Percentiles rank a stretch among this genome's conserved stretches.
These are phyloP conservation scores for Kluyveromyces wickerhamii DNA, from an alignment of 805 yeast genomes.

Conservation along the genomic window DNA sequence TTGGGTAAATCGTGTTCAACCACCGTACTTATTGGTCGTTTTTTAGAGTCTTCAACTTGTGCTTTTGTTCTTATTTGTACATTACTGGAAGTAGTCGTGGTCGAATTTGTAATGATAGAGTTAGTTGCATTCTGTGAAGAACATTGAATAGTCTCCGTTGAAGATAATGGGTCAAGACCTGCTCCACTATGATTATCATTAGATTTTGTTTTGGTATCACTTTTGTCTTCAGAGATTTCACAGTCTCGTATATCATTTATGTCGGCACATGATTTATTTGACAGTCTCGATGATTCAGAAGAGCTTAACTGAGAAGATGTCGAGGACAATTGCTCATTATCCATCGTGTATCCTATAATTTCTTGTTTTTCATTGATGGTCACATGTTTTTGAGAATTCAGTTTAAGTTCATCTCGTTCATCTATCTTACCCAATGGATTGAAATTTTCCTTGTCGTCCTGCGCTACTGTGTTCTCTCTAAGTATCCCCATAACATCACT, in stretches of 20 bases:
- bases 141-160: no score
- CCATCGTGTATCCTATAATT: constrained; percentile 3
- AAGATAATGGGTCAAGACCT: no score
- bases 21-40: constrained; percentile 30
- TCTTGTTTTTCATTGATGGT: constrained; percentile 3
- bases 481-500: not conserved
- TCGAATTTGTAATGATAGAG: no score
- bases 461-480: not conserved
- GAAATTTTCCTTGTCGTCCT: constrained; percentile 2
- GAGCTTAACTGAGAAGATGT: no score
- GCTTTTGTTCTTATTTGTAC: not conserved
- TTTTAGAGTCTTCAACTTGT: constrained; percentile 12
- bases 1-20: constrained; percentile 29
- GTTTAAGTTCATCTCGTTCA: constrained; percentile 1
- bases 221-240: no score
- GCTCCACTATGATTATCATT: no score
- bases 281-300: no score
- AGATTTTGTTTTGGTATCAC: no score
- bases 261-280: no score
- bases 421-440: constrained; percentile 5
- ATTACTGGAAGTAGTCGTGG: not conserved
- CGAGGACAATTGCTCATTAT: no score
- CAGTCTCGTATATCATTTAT: no score
- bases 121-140: no score
- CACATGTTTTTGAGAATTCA: constrained; percentile 2